Evolutionary conservation across 148 eudicot species (phyloP).

Genomic region (Amaranthus hypochondriacus): DNA sequence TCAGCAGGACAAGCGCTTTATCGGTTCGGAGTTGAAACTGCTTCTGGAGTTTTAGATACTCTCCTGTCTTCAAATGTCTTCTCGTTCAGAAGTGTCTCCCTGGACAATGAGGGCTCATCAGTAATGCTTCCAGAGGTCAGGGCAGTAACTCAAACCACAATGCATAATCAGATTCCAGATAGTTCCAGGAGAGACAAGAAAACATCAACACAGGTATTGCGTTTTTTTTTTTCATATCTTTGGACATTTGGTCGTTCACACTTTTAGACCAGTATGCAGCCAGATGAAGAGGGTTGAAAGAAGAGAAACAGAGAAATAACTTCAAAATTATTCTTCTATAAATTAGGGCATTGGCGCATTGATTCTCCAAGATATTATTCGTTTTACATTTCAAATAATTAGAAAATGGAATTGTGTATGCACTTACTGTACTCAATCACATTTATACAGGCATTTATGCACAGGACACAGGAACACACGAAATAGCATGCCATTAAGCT

Average conservation of each 20-base stretch:
- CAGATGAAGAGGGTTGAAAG: neutral
- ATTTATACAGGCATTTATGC: no score
- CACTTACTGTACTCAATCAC: no score
- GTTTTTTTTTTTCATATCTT: neutral
- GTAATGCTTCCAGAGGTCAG: constrained; percentile 26
- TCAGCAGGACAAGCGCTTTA: constrained; percentile 94
- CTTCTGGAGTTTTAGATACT: constrained; percentile 54
- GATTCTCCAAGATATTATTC: no score
- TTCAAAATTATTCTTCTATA: neutral
- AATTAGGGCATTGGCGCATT: neutral
- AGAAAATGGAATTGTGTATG: no score
- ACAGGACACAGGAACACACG: no score
- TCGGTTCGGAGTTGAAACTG: constrained; percentile 71
- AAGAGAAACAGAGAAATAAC: neutral
- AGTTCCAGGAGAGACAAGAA: constrained; percentile 39
- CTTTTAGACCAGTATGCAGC: neutral
- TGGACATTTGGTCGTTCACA: neutral
- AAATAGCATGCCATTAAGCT: no score
- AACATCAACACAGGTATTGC: constrained; percentile 49
- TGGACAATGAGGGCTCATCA: constrained; percentile 50
- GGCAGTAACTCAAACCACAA: constrained; percentile 20
- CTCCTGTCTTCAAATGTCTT: constrained; percentile 85
- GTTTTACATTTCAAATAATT: no score
- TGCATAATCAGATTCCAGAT: constrained; percentile 33
- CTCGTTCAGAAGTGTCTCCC: constrained; percentile 75